phyloP scores from a whole-genome alignment of 2,329 filamentous ascomycete species.

The Epichloe bromicola region DNA sequence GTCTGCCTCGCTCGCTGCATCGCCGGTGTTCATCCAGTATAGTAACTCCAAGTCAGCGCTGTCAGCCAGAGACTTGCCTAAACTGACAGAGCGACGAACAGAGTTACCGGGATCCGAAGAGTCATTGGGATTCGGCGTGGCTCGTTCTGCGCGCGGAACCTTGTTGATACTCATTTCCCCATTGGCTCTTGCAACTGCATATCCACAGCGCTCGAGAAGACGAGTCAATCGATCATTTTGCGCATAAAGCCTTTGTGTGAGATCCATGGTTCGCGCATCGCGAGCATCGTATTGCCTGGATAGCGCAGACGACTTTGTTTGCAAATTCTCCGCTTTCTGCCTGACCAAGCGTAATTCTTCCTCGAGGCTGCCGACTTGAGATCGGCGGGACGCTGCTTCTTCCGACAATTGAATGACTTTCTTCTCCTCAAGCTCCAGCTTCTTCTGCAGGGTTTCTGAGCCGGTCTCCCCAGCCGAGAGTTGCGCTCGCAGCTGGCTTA shows the following conservation, averaged over 20 bases:
- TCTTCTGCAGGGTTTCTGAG: slow-evolving; percentile 63
- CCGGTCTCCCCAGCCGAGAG: slow-evolving; percentile 76
- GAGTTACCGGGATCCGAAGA: slow-evolving; percentile 42
- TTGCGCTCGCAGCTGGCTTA: slow-evolving; percentile 54
- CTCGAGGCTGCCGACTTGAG: slow-evolving; percentile 62
- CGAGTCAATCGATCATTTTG: slow-evolving; percentile 76
- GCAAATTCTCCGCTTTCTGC: slow-evolving; percentile 46
- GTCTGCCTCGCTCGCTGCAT: slow-evolving; percentile 51
- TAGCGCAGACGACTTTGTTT: slow-evolving; percentile 37
- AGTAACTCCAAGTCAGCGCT: slow-evolving; percentile 59
- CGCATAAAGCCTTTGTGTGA: slow-evolving; percentile 70
- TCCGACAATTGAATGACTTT: slow-evolving; percentile 55
- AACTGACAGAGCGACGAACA: slow-evolving; percentile 39
- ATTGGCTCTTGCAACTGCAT: slow-evolving; percentile 63
- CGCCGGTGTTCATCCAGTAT: slow-evolving; percentile 66
- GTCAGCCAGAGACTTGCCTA: slow-evolving; percentile 43
- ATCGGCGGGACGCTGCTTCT: slow-evolving; percentile 60
- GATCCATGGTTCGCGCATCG: slow-evolving; percentile 61
- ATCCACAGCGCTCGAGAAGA: slow-evolving; percentile 77
- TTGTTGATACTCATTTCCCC: slow-evolving; percentile 65
- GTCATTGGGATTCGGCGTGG: slow-evolving; percentile 41
- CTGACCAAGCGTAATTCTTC: slow-evolving; percentile 59
- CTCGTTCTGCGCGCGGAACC: slow-evolving; percentile 45
- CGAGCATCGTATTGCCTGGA: slow-evolving; percentile 53
- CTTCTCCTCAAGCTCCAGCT: slow-evolving; percentile 62